phyloP scores from a whole-genome alignment of 352 stramenopile species.

The Globisporangium ultimum region DNA sequence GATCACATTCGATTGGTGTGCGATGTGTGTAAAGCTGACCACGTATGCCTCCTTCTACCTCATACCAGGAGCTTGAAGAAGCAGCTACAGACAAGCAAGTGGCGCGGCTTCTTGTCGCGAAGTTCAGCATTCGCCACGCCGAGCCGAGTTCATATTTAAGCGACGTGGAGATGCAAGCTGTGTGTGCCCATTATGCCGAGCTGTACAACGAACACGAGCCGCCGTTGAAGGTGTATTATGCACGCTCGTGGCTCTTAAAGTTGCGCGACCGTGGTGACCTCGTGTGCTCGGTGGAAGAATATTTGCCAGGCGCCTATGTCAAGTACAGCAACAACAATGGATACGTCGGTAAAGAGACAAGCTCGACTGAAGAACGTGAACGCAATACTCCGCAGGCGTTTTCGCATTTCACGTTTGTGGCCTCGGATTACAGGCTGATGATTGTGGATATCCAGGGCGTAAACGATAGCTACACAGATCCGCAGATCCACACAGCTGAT shows the following conservation, averaged over 20 bases:
- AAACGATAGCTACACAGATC: slow-evolving; percentile 81
- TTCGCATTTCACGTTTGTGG: slow-evolving; percentile 83
- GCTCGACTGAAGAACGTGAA: slow-evolving; percentile 75
- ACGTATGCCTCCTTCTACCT: neutral
- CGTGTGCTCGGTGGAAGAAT: slow-evolving; percentile 78
- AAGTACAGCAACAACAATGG: slow-evolving; percentile 89
- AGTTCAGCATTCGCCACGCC: slow-evolving; percentile 63
- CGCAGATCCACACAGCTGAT: slow-evolving; percentile 80
- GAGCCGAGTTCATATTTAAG: slow-evolving; percentile 77
- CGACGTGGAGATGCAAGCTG: slow-evolving; percentile 88
- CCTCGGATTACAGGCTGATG: slow-evolving; percentile 82
- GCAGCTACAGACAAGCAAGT: slow-evolving; percentile 17
- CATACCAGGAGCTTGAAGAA: slow-evolving; percentile 31
- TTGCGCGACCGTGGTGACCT: slow-evolving; percentile 56
- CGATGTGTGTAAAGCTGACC: neutral
- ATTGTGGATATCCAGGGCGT: slow-evolving; percentile 87
- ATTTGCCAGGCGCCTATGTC: slow-evolving; percentile 74
- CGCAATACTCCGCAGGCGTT: slow-evolving; percentile 83
- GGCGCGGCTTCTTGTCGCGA: slow-evolving; percentile 57
- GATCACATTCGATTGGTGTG: no score
- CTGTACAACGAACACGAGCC: slow-evolving; percentile 87
- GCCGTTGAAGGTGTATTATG: slow-evolving; percentile 79
- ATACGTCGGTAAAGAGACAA: slow-evolving; percentile 78
- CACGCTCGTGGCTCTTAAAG: slow-evolving; percentile 76
- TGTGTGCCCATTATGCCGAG: slow-evolving; percentile 82